Conservation (phyloP, 176 grass and related monocot genomes). For the Musa itinerans region DNA sequence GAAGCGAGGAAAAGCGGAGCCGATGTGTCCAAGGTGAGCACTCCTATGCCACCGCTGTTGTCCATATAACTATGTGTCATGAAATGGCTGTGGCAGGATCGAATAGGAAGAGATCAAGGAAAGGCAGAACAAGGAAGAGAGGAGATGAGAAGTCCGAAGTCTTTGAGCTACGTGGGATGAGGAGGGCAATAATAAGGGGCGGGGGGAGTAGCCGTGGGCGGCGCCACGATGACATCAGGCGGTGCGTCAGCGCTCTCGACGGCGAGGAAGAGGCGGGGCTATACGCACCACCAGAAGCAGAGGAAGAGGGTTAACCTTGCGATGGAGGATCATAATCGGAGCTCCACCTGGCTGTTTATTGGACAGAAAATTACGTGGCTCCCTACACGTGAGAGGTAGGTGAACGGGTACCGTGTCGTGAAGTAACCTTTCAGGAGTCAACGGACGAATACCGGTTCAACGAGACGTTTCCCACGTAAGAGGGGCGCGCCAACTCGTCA, state of each 20-base stretch:
- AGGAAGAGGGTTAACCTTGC: neutral
- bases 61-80: neutral
- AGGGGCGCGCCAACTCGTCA: slow-evolving; percentile 20
- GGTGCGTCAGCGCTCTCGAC: slow-evolving; percentile 46
- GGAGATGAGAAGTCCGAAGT: slow-evolving; percentile 37
- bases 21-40: slow-evolving; percentile 47
- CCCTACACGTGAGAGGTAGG: neutral
- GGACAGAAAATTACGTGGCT: neutral
- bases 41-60: slow-evolving; percentile 2
- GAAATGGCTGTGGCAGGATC: neutral
- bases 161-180: slow-evolving; percentile 31
- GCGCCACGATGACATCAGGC: slow-evolving; percentile 50
- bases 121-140: neutral
- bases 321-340: neutral
- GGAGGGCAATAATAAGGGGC: slow-evolving; percentile 33
- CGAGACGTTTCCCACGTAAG: slow-evolving; percentile 42
- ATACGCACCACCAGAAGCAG: neutral
- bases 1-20: slow-evolving; percentile 21
- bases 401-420: neutral
- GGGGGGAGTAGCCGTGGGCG: neutral
- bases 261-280: too few species aligned
- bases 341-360: neutral
- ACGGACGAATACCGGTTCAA: slow-evolving; percentile 11
- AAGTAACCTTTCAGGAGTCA: neutral
- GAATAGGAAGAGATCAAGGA: neutral